These are phyloP conservation scores for Ceratobasidium sp. DNA, from an alignment of 1,284 basidiomycete species.

Conservation along the genomic window DNA sequence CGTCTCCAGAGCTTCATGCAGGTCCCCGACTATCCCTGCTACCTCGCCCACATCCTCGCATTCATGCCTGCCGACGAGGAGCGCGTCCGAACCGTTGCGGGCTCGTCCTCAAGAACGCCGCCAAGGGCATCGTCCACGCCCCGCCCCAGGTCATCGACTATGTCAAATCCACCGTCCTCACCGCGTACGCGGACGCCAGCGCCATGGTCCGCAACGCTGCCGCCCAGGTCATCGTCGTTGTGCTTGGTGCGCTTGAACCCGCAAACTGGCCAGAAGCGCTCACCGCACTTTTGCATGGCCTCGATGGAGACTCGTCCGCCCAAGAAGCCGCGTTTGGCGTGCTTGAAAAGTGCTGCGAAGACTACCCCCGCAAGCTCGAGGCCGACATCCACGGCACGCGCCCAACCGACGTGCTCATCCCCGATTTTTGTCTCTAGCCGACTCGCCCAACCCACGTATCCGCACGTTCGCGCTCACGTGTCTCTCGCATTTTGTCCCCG, in stretches of 20 bases:
- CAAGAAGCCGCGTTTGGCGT: conserved; percentile 90
- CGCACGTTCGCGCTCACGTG: conserved; percentile 93
- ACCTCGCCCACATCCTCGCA: conserved; percentile 93
- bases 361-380: conserved; percentile 95
- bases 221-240: conserved; percentile 87
- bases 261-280: conserved; percentile 93
- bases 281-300: conserved; percentile 76
- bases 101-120: conserved; percentile 96
- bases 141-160: conserved; percentile 75
- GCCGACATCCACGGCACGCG: conserved; percentile 87
- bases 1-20: conserved; percentile 89
- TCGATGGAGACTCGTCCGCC: conserved; percentile 55
- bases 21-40: conserved; percentile 93
- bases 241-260: conserved; percentile 85
- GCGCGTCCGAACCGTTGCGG: conserved; percentile 92
- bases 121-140: conserved; percentile 71
- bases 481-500: conserved; percentile 91
- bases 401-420: conserved; percentile 95
- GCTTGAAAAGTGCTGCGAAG: conserved; percentile 95
- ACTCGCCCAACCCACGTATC: conserved; percentile 86
- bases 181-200: conserved; percentile 79
- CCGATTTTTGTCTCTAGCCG: conserved; percentile 87
- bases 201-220: conserved; percentile 91
- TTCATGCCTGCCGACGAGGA: conserved; percentile 83
- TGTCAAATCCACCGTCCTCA: conserved; percentile 82